Evolutionary conservation across 2,329 filamentous ascomycete species (phyloP).

Genomic region (Pseudogymnoascus sp.): DNA sequence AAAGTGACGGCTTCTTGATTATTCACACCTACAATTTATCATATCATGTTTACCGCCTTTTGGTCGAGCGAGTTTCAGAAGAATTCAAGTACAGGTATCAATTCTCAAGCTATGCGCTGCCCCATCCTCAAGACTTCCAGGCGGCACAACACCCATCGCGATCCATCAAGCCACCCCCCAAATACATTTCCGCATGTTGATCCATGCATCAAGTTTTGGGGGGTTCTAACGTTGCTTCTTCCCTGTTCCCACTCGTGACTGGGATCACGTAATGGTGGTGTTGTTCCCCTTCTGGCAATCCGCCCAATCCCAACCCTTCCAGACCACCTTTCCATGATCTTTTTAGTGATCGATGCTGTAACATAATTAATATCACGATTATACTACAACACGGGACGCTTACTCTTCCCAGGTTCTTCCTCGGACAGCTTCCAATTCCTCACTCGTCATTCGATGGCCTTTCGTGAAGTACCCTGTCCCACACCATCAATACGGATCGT

Average conservation of each 20-base stretch:
- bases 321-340: conserved; percentile 5
- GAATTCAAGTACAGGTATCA: conserved; percentile 2
- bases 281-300: conserved; percentile 8
- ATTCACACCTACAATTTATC: background rate
- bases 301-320: background rate
- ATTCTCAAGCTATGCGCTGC: background rate
- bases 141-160: background rate
- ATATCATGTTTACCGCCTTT: background rate
- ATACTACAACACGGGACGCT: conserved; percentile 29
- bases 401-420: conserved; percentile 87
- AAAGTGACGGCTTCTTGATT: background rate
- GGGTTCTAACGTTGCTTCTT: conserved; percentile 1
- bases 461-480: conserved; percentile 68
- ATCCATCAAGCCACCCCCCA: background rate
- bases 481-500: conserved; percentile 25
- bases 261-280: conserved; percentile 11
- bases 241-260: conserved; percentile 10
- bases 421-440: conserved; percentile 79
- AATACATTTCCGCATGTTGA: background rate
- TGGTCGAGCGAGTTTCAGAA: background rate
- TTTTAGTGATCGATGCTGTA: conserved; percentile 31
- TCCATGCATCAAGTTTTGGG: background rate
- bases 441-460: conserved; percentile 80
- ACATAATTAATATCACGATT: conserved; percentile 21
- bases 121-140: background rate